These are phyloP conservation scores for Dendrostoma leiphaemia DNA, from an alignment of 2,329 filamentous ascomycete genomes.

Conservation along the genomic window DNA sequence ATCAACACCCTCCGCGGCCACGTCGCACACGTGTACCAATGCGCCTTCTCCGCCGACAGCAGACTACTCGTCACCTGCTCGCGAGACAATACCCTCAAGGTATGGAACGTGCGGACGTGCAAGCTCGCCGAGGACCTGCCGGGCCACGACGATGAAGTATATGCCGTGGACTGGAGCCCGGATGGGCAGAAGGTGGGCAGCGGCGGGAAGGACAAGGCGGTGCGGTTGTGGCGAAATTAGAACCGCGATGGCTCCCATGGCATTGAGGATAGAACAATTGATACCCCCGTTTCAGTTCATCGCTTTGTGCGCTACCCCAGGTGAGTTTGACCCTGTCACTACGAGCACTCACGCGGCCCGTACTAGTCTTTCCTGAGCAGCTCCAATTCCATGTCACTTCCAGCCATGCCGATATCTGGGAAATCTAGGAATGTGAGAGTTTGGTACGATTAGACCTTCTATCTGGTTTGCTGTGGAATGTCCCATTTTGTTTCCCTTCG, in stretches of 20 bases:
- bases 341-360: too few species aligned
- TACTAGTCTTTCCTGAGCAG: too few species aligned
- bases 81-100: conserved; percentile 91
- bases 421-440: too few species aligned
- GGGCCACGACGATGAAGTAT: conserved; percentile 90
- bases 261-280: conserved; percentile 12
- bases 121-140: conserved; percentile 81
- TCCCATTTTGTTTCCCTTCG: too few species aligned
- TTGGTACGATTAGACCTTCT: too few species aligned
- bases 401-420: too few species aligned
- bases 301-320: too few species aligned
- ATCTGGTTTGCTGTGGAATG: too few species aligned
- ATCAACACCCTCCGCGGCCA: conserved; percentile 86
- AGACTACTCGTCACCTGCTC: conserved; percentile 82
- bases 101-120: conserved; percentile 86
- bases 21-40: conserved; percentile 87
- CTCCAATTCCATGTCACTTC: too few species aligned
- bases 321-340: too few species aligned
- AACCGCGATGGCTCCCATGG: too few species aligned
- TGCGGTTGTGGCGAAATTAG: conserved; percentile 66
- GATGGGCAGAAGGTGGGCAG: conserved; percentile 87
- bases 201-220: conserved; percentile 87
- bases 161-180: conserved; percentile 91
- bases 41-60: conserved; percentile 88
- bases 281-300: conserved; percentile 22